Conservation (phyloP, 768 basidiomycete genomes). For the Crepidotus variabilis region DNA sequence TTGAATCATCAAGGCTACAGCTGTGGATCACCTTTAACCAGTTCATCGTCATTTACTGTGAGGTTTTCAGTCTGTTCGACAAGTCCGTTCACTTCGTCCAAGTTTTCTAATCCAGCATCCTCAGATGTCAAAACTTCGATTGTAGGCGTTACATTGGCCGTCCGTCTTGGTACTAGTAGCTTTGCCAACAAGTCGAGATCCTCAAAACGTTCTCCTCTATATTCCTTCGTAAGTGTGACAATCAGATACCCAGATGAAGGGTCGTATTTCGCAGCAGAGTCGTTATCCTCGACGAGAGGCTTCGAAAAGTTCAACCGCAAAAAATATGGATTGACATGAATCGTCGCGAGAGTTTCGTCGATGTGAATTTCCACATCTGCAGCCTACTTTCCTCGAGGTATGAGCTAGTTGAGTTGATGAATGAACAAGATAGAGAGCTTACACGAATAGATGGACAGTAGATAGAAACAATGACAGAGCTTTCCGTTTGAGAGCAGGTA, state of each 20-base stretch:
- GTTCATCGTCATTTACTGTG: slow-evolving; percentile 51
- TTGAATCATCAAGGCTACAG: no score
- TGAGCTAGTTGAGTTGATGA: slow-evolving; percentile 6
- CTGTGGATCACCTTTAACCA: slow-evolving; percentile 14
- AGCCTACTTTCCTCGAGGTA: slow-evolving; percentile 49
- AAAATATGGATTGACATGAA: slow-evolving; percentile 84
- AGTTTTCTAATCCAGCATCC: slow-evolving; percentile 5
- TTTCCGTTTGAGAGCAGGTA: slow-evolving; percentile 59
- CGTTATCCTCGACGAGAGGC: slow-evolving; percentile 62
- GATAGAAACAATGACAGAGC: slow-evolving; percentile 51
- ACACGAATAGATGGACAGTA: slow-evolving; percentile 75
- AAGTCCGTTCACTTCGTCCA: slow-evolving; percentile 34
- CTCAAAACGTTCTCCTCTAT: slow-evolving; percentile 61
- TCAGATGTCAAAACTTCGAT: slow-evolving; percentile 60
- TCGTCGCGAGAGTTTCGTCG: slow-evolving; percentile 62
- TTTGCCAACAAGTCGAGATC: slow-evolving; percentile 80
- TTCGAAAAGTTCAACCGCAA: slow-evolving; percentile 76
- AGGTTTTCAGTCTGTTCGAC: slow-evolving; percentile 39
- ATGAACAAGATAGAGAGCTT: slow-evolving; percentile 20
- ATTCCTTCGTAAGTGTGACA: slow-evolving; percentile 67
- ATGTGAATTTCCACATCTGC: slow-evolving; percentile 78
- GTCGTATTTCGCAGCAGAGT: slow-evolving; percentile 71
- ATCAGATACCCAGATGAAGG: slow-evolving; percentile 75
- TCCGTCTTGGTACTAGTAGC: slow-evolving; percentile 63
- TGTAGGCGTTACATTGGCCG: slow-evolving; percentile 24